Evolutionary conservation across 805 yeast species (phyloP), one percentile per base, ranked within the genome.

Genomic region (Yamadazyma paraphyllophila): DNA sequence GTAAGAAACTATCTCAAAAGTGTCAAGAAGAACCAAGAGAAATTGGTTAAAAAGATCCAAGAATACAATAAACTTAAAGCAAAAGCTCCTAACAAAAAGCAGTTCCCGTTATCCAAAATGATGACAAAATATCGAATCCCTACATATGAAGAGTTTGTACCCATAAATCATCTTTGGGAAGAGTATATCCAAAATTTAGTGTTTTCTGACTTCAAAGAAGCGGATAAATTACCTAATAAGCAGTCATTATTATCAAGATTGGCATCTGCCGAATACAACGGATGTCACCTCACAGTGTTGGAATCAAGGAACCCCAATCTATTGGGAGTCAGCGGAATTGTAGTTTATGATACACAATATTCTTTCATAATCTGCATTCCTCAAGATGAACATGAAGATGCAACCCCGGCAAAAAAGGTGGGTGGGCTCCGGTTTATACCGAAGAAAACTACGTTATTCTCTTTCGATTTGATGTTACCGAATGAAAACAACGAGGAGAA

Each of bases 271-370:
- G 97, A 90, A 57, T 85, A 78, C 63, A 85, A 84, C 54, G 97
- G 97, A 2, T 78, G 94, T n/a, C 60, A 63, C 35, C 46, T 89
- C 11, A 72, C 71, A 11, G 90, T 90, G 0, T 55, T 71, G 2
- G 76, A 79, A 39, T 72, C 88, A n/a, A 64, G 66, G 15, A 85
- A 83, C 55, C 66, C 73, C 4, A 75, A 79, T 41, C 58, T 78
- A 45, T 71, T 83, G 7, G 95, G 94, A 0, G 55, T 74, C 27
- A 53, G 69, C 32, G 97, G 97, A 0, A 85, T 90, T 4, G 87
- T 90, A 1, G 67, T 88, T 2, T 87, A 94, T 85, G 97, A 90
- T 59, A 77, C 92, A 7, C 89, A 85, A 60, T 80, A 81, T 52
- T 76, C 78, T 48, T 84, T 88, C 57, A 74, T 88, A 2, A 57